Conservation (phyloP, 192 early-diverging fungal species). For the Podila horticola region DNA sequence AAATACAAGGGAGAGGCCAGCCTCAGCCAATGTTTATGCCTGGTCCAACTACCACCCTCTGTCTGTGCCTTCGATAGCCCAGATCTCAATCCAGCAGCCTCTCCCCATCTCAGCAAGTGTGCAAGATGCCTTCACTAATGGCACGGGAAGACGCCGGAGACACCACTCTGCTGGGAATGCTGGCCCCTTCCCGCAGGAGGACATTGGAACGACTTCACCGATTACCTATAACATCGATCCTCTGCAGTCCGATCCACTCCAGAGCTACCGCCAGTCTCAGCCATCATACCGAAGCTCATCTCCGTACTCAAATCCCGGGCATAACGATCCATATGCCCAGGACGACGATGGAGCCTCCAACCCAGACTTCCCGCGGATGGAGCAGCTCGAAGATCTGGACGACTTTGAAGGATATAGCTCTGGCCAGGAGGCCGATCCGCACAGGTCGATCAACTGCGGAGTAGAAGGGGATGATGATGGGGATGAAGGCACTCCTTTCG, state of each 20-base stretch:
- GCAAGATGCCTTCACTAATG: not conserved
- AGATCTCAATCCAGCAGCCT: slow-evolving; percentile 17
- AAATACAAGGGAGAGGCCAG: slow-evolving; percentile 5
- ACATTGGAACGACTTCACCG: not conserved
- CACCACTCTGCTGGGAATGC: slow-evolving; percentile 15
- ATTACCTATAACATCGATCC: not conserved
- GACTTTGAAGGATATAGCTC: slow-evolving; percentile 3
- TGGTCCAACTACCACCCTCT: slow-evolving; percentile 28
- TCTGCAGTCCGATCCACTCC: not conserved
- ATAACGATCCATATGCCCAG: not conserved
- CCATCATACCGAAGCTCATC: not conserved
- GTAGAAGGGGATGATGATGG: not conserved
- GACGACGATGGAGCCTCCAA: not conserved
- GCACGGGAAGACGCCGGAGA: not conserved
- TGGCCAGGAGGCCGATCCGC: not conserved
- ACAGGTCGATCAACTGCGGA: not conserved
- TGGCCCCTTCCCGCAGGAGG: not conserved
- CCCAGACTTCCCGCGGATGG: slow-evolving; percentile 3
- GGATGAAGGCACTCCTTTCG: not conserved
- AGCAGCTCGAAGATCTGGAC: slow-evolving; percentile 23
- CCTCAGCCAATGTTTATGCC: slow-evolving; percentile 9
- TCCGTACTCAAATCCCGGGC: not conserved
- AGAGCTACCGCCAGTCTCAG: not conserved
- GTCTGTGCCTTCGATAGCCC: slow-evolving; percentile 35
- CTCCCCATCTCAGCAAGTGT: not conserved